A percentile compares a stretch with the other conserved stretches of the same genome.
These are phyloP conservation scores for Lipomyces orientalis DNA, from an alignment of 805 yeast genomes.

Conservation along the genomic window DNA sequence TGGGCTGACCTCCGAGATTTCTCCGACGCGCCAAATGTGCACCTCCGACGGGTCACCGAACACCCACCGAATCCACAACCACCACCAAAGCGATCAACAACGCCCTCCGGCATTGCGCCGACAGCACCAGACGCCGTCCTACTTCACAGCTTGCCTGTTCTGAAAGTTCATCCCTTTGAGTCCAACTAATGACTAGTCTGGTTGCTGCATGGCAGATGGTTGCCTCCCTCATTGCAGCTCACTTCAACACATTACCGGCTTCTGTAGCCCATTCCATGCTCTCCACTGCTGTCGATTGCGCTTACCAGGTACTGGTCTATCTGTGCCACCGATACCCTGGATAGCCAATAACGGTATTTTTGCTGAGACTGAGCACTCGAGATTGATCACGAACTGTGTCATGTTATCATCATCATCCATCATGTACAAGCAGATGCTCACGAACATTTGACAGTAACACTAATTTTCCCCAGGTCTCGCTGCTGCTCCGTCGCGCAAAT, in stretches of 20 bases:
- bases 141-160: no score
- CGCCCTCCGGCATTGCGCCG: no score
- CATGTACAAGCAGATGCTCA: background rate
- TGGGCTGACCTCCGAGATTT: background rate
- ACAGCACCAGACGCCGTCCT: background rate
- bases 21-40: background rate
- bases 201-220: no score
- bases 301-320: background rate
- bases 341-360: background rate
- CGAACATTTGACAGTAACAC: background rate
- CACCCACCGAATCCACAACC: background rate
- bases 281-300: background rate
- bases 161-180: no score
- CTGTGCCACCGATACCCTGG: background rate
- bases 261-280: background rate
- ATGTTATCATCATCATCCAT: background rate
- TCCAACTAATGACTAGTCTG: no score
- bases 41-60: background rate
- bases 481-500: slow-evolving; percentile 57
- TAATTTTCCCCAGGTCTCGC: slow-evolving; percentile 12
- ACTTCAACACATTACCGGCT: no score
- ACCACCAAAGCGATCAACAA: no score
- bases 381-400: background rate
- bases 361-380: background rate
- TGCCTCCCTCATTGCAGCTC: no score